Base-by-base conservation (phyloP, 768 basidiomycete genomes). In the Boletus pseudo-olivaceus region DNA sequence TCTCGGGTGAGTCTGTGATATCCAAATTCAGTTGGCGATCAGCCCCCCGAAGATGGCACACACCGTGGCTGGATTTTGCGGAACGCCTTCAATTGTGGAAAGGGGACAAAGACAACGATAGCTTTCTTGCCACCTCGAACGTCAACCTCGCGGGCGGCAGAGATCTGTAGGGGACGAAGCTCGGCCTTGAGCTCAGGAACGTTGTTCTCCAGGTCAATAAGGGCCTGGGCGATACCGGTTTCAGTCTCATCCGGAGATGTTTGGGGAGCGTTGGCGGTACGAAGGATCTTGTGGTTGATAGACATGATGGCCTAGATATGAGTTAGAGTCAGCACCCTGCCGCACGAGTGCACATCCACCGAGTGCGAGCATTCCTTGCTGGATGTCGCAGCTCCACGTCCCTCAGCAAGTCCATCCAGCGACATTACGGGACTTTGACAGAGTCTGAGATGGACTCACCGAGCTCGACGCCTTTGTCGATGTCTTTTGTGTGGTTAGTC, bases 101-200 rank as follows among this genome's bases (percentile, higher is more conserved):
- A 88, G 53, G 97, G 97, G 44, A 98, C 95, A 70, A 99, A 99
- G 73, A 99, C 79, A 59, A 99, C 93, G 67, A 99, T 95, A 49
- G 97, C 97, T 82, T 98, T 99, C 81, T 97, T 98, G 70, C 97
- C 97, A 59, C 96, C 97, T 67, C 94, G 92, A 65, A 98, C 95
- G 71, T 99, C 97, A 63, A 99, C 90, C 77, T 99, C 97, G 69
- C 94, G 94, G 62, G 97, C 97, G 60, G 95, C 92, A 63, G 93
- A 96, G 77, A 99, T 98, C 72, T 98, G 94, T 63, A 99, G 85
- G 56, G 87, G 84, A 46, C 95, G 87, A 60, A 99, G 87, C 80
- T 99, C 97, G 54, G 82, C 70, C 86, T 98, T 99, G 79, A 99
- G 88, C 76, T 99, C 97, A 58, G 95, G 91, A 56, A 98, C 95